Conservation (phyloP, 768 basidiomycete genomes). For the Hysterangium stoloniferum region DNA sequence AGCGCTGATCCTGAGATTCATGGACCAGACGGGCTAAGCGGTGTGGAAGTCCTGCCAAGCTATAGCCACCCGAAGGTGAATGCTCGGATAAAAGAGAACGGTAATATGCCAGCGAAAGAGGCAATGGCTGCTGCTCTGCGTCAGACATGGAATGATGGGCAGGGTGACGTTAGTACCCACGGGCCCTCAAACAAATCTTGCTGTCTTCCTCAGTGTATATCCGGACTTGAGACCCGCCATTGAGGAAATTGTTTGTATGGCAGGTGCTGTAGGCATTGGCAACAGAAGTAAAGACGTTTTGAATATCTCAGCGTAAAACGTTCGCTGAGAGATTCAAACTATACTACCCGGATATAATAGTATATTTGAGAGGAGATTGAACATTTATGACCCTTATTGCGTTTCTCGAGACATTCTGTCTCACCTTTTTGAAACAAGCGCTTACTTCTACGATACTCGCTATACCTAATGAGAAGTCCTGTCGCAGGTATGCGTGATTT, state of each 20-base stretch:
- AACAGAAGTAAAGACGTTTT: conserved; percentile 56
- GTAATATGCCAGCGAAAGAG: conserved; percentile 50
- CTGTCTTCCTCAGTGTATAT: conserved; percentile 31
- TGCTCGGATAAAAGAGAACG: conserved; percentile 38
- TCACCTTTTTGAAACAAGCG: no score
- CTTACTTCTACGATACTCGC: no score
- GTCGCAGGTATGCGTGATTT: no score
- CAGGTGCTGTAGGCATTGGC: conserved; percentile 80
- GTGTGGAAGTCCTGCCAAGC: conserved; percentile 68
- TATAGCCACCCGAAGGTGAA: conserved; percentile 40
- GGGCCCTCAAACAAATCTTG: conserved; percentile 70
- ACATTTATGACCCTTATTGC: no score
- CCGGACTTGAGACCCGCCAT: conserved; percentile 47
- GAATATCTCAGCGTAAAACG: not conserved
- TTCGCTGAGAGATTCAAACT: not conserved
- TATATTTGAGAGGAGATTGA: no score
- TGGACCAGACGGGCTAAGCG: conserved; percentile 74
- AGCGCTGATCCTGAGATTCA: conserved; percentile 75
- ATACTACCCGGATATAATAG: no score
- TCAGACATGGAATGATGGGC: conserved; percentile 47
- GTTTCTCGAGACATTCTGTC: not conserved
- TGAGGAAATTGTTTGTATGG: conserved; percentile 80
- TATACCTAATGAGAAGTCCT: no score
- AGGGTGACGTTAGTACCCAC: conserved; percentile 62
- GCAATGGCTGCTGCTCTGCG: conserved; percentile 56